Evolutionary conservation across 164 flowering plant genomes (phyloP).

Genomic region (Brasenia schreberi): DNA sequence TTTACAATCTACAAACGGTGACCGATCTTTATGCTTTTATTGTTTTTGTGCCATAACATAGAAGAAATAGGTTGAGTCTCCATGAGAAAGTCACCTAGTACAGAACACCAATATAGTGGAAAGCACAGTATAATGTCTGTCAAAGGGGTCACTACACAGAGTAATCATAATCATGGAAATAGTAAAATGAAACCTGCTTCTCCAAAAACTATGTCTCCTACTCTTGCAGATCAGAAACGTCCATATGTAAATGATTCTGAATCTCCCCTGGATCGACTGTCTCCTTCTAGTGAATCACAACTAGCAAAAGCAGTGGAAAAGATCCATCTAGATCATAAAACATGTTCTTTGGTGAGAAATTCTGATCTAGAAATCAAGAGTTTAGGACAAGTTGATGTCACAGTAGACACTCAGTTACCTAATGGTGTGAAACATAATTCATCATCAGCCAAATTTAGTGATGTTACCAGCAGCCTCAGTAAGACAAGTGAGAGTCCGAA

Average conservation of each 20-base stretch:
- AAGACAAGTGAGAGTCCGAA: constrained; percentile 68
- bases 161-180: too few species aligned
- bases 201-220: not conserved
- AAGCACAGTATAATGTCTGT: not conserved
- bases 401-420: not conserved
- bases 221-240: not conserved
- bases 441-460: constrained; percentile 58
- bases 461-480: constrained; percentile 43
- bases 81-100: not conserved
- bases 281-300: not conserved
- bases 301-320: not conserved
- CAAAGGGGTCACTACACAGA: not conserved
- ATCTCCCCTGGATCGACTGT: constrained; percentile 6
- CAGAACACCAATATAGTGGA: not conserved
- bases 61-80: not conserved
- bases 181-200: not conserved
- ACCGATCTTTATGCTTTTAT: too few species aligned
- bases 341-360: constrained; percentile 21
- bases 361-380: constrained; percentile 45
- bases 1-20: not conserved
- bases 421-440: constrained; percentile 46
- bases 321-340: constrained; percentile 13
- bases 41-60: not conserved
- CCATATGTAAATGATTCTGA: not conserved
- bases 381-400: constrained; percentile 14